These are phyloP conservation scores for Thinopyrum elongatum DNA, from an alignment of 176 grass and related monocot genomes.

Conservation along the genomic window DNA sequence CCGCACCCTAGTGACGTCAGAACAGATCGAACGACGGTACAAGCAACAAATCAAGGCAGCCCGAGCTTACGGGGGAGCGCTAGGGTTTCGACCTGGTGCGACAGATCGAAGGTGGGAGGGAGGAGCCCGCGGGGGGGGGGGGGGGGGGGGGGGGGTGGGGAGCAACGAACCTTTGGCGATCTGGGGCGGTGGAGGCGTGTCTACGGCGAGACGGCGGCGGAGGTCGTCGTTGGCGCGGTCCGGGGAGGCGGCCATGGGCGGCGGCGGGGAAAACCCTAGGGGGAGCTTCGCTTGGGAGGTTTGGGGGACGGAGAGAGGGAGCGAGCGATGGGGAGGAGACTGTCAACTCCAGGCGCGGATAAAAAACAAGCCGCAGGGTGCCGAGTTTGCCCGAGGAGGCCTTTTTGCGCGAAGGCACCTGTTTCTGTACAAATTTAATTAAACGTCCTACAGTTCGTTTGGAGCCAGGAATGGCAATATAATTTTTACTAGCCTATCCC, in stretches of 20 bases:
- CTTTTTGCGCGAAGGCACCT: slow-evolving; percentile 8
- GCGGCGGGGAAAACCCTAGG: slow-evolving; percentile 58
- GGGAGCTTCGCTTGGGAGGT: slow-evolving; percentile 29
- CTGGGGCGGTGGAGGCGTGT: slow-evolving; percentile 51
- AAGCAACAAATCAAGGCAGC: neutral
- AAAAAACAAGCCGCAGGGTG: slow-evolving; percentile 21
- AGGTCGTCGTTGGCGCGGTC: slow-evolving; percentile 64
- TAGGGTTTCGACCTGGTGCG: slow-evolving; percentile 24
- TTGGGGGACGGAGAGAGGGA: slow-evolving; percentile 23
- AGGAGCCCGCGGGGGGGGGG: no score
- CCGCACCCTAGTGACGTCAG: neutral
- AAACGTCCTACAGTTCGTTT: no score
- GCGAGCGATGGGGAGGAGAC: slow-evolving; percentile 9
- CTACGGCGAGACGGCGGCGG: slow-evolving; percentile 60
- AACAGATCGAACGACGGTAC: neutral
- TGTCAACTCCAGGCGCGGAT: slow-evolving; percentile 28
- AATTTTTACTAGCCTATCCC: no score
- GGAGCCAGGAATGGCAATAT: no score
- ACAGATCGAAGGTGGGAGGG: slow-evolving; percentile 21
- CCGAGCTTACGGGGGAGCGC: neutral
- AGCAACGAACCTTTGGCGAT: slow-evolving; percentile 58
- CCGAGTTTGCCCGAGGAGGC: slow-evolving; percentile 6
- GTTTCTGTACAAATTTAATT: no score
- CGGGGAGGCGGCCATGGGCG: slow-evolving; percentile 53
- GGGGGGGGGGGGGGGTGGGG: no score